Evolutionary conservation across 192 early-diverging fungal species (phyloP).

Genomic region (Rhizoclosmatium globosum): DNA sequence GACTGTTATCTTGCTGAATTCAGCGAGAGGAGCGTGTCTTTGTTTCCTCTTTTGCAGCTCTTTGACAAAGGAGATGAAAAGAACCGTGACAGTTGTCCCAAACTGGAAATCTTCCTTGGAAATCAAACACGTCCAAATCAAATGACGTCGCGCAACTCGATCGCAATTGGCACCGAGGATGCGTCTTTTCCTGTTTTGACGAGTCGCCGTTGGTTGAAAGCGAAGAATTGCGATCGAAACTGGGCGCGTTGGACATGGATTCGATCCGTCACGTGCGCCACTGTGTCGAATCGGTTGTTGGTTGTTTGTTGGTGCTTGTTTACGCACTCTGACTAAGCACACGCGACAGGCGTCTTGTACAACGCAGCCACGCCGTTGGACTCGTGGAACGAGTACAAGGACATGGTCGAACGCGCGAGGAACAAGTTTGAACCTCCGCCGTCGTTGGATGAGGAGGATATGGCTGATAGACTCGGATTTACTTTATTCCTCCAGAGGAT

Average conservation of each 20-base stretch:
- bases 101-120: background rate
- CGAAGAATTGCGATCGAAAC: background rate
- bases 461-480: background rate
- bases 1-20: background rate
- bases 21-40: background rate
- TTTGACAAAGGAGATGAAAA: too few species aligned
- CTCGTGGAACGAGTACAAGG: slow-evolving; percentile 8
- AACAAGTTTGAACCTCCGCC: slow-evolving; percentile 19
- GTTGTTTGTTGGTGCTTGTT: background rate
- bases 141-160: too few species aligned
- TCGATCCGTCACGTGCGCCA: slow-evolving; percentile 11
- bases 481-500: background rate
- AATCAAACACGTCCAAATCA: background rate
- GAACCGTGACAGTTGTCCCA: too few species aligned
- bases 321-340: too few species aligned
- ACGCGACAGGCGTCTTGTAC: slow-evolving; percentile 7
- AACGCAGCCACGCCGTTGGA: slow-evolving; percentile 32
- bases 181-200: background rate
- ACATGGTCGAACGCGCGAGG: background rate
- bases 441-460: background rate
- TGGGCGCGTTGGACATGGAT: slow-evolving; percentile 17
- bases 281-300: slow-evolving; percentile 19
- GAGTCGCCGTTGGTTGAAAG: background rate
- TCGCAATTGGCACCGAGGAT: too few species aligned
- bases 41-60: background rate